Evolutionary conservation across 2,329 filamentous ascomycete genomes (phyloP), one percentile per base, ranked within the genome.

Genomic region (Colletotrichum costaricense): DNA sequence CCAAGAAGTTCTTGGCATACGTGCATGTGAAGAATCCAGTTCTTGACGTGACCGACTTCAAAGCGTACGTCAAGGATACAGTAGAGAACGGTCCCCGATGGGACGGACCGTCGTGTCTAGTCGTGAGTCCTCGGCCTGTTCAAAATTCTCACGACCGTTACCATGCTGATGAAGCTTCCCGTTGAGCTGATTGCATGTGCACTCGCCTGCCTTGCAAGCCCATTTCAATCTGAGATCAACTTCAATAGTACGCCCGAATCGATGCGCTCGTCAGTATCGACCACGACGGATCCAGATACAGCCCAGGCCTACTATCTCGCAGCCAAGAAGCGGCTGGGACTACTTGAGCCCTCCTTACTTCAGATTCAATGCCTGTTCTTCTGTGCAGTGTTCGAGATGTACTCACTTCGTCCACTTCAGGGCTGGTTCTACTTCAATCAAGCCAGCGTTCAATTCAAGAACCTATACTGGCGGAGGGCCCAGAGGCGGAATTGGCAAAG

Each of bases 11-110:
- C 56, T 70, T 81, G 16, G 65, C 76, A 3, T 80, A 80, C 56
- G 79, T 80, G 14, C 79, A 81, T n/a, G 77, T 79, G 24, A 82
- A 81, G 63, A 81, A 82, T 30, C 80, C 80, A 4, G 78, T 81
- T 11, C 73, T 82, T 7, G 79, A 81, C 63, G 71, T 77, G 3
- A 72, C 67, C 0, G 70, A 73, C 46, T 69, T 73, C 22, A 73
- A 69, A 22, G 60, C 65, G 14, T 76, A 76, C 63, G 79, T 77
- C 7, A 77, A 74, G 35, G 30, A 74, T 24, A 76, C 79, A 5
- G 73, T 75, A 7, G 77, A 78, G 56, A 67, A 77, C 58, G 79
- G 80, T 2, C 78, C 79, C 55, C 74, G 74, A 2, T 81, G 80
- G 79, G 76, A 77, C 55, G 77, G 77, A 2, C 59, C 76, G 22